Conservation (phyloP, 805 yeast species). For the Aciculoconidium aculeatum region DNA sequence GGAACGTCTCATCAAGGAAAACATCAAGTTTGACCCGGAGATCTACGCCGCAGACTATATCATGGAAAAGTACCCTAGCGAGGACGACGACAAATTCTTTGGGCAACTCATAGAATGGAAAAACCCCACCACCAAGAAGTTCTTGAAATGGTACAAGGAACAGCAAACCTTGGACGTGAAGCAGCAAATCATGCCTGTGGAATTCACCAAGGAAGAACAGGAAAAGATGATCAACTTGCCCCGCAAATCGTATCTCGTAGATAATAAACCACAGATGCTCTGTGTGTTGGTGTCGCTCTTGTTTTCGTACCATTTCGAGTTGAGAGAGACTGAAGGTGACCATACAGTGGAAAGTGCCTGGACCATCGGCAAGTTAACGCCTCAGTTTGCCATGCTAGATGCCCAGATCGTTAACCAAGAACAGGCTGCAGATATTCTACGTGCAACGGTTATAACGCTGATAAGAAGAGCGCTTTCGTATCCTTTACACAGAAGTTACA, state of each 20-base stretch:
- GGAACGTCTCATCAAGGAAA: constrained; percentile 62
- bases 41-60: constrained; percentile 80
- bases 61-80: constrained; percentile 51
- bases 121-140: constrained; percentile 40
- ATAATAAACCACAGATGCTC: constrained; percentile 46
- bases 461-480: constrained; percentile 69
- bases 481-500: constrained; percentile 74
- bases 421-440: constrained; percentile 33
- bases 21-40: constrained; percentile 77
- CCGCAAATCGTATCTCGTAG: constrained; percentile 50
- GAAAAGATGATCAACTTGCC: constrained; percentile 69
- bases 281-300: constrained; percentile 59
- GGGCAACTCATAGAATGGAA: constrained; percentile 45
- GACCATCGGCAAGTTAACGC: constrained; percentile 83
- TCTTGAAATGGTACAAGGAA: constrained; percentile 45
- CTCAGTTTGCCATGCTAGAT: constrained; percentile 74
- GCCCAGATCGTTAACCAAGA: constrained; percentile 37
- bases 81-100: constrained; percentile 48
- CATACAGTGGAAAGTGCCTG: constrained; percentile 85
- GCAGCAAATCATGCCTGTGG: constrained; percentile 34
- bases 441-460: constrained; percentile 53
- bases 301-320: constrained; percentile 71
- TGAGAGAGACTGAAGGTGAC: constrained; percentile 64
- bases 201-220: constrained; percentile 56
- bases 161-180: constrained; percentile 17